Evolutionary conservation across 805 yeast species (phyloP).

Genomic region (Jamesozyma rosinii): DNA sequence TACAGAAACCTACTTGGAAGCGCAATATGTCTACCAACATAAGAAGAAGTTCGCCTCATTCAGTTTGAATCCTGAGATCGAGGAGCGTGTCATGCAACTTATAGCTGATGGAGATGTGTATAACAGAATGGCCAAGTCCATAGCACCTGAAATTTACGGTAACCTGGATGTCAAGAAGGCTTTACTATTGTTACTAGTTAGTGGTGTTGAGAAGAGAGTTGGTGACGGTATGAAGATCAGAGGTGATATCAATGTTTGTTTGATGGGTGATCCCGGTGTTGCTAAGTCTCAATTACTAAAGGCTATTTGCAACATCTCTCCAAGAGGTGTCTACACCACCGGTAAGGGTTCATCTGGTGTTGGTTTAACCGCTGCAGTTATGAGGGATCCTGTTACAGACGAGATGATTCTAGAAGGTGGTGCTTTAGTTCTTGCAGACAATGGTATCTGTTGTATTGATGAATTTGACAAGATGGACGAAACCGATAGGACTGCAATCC

Average conservation of each 20-base stretch:
- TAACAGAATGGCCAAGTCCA: slow-evolving; percentile 70
- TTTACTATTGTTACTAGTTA: slow-evolving; percentile 69
- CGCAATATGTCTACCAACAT: slow-evolving; percentile 77
- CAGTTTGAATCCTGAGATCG: slow-evolving; percentile 48
- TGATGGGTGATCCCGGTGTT: slow-evolving; percentile 99
- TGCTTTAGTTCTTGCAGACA: slow-evolving; percentile 91
- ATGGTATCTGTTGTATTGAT: slow-evolving; percentile 97
- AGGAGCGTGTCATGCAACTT: slow-evolving; percentile 46
- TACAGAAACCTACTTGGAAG: slow-evolving; percentile 88
- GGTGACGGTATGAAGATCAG: slow-evolving; percentile 96
- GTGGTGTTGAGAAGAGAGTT: slow-evolving; percentile 90
- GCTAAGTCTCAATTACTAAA: slow-evolving; percentile 95
- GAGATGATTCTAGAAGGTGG: slow-evolving; percentile 98
- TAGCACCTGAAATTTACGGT: slow-evolving; percentile 97
- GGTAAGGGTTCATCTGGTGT: slow-evolving; percentile 99
- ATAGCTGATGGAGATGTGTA: slow-evolving; percentile 61
- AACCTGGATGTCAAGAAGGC: slow-evolving; percentile 91
- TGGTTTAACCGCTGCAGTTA: slow-evolving; percentile 96
- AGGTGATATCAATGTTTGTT: slow-evolving; percentile 90
- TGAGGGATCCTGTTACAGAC: slow-evolving; percentile 98
- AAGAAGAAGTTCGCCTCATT: slow-evolving; percentile 74
- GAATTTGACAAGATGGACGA: slow-evolving; percentile 99
- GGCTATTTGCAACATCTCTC: slow-evolving; percentile 84
- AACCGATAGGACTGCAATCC: slow-evolving; percentile 91
- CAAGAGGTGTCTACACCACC: slow-evolving; percentile 93